Conservation (phyloP, 805 yeast species). For the Wickerhamia fluorescens region DNA sequence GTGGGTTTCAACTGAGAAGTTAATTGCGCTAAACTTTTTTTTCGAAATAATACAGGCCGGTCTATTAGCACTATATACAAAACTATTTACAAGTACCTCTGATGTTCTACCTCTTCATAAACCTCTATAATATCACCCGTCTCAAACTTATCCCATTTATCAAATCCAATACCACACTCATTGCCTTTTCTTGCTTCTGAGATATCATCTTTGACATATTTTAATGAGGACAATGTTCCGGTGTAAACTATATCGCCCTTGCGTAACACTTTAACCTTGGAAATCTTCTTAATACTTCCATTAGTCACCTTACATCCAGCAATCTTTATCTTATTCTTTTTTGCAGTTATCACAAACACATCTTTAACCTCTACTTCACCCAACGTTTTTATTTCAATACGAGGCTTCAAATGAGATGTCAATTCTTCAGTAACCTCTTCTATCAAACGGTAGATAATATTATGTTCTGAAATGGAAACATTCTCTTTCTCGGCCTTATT, state of each 20-base stretch:
- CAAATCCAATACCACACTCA: constrained; percentile 84
- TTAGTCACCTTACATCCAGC: constrained; percentile 82
- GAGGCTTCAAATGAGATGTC: constrained; percentile 55
- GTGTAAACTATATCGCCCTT: constrained; percentile 38
- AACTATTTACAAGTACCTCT: constrained; percentile 62
- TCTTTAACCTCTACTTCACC: constrained; percentile 67
- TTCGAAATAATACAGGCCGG: no score
- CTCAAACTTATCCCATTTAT: constrained; percentile 57
- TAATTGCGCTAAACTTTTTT: not conserved
- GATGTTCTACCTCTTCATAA: constrained; percentile 52
- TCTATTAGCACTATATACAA: no score
- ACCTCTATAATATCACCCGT: constrained; percentile 73
- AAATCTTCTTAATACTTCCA: constrained; percentile 60
- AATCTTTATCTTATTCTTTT: constrained; percentile 50
- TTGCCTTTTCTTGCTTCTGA: constrained; percentile 72
- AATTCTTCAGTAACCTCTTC: constrained; percentile 72
- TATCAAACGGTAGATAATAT: constrained; percentile 80
- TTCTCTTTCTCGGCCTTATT: constrained; percentile 50
- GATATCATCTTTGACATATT: constrained; percentile 76
- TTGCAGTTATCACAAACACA: constrained; percentile 60
- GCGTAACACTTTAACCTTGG: constrained; percentile 52
- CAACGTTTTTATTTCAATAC: constrained; percentile 54
- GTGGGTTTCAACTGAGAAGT: not conserved
- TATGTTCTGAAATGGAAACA: constrained; percentile 57
- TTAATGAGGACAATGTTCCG: constrained; percentile 67